A percentile compares a stretch with the other conserved stretches of the same genome.
Conservation (phyloP, 2,329 filamentous ascomycete genomes). For the Penicillium sp. region DNA sequence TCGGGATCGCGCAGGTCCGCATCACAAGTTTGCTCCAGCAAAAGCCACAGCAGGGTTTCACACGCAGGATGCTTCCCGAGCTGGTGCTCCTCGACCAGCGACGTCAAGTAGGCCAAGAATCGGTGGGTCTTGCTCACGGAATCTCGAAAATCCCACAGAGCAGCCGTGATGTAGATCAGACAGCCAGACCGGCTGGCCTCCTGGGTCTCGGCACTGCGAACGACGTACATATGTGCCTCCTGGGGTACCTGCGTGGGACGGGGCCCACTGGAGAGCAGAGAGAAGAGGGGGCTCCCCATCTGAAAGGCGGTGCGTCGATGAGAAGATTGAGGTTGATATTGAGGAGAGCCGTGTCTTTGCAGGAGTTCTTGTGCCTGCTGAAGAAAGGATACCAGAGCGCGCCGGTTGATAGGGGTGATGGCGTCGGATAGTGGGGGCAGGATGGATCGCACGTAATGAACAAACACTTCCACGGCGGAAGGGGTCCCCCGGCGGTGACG, state of each 20-base stretch:
- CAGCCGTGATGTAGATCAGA: constrained; percentile 36
- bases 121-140: constrained; percentile 27
- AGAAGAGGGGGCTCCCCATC: constrained; percentile 35
- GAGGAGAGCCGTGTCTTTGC: constrained; percentile 22
- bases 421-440: constrained; percentile 18
- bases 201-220: constrained; percentile 28
- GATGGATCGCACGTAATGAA: constrained; percentile 33
- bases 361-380: constrained; percentile 32
- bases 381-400: constrained; percentile 32
- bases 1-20: constrained; percentile 31
- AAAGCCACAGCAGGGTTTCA: constrained; percentile 37
- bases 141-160: constrained; percentile 32
- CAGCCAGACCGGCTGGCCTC: constrained; percentile 34
- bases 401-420: constrained; percentile 17
- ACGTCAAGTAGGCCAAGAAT: constrained; percentile 26
- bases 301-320: constrained; percentile 28
- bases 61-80: constrained; percentile 33
- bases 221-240: constrained; percentile 33
- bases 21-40: constrained; percentile 34
- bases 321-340: constrained; percentile 26
- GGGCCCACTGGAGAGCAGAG: constrained; percentile 38
- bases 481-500: constrained; percentile 24
- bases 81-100: constrained; percentile 24
- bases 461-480: constrained; percentile 22
- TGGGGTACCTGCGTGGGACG: constrained; percentile 34